Evolutionary conservation across 768 basidiomycete genomes (phyloP), one percentile per base, ranked within the genome.

Genomic region (Phylloporus scabripes): DNA sequence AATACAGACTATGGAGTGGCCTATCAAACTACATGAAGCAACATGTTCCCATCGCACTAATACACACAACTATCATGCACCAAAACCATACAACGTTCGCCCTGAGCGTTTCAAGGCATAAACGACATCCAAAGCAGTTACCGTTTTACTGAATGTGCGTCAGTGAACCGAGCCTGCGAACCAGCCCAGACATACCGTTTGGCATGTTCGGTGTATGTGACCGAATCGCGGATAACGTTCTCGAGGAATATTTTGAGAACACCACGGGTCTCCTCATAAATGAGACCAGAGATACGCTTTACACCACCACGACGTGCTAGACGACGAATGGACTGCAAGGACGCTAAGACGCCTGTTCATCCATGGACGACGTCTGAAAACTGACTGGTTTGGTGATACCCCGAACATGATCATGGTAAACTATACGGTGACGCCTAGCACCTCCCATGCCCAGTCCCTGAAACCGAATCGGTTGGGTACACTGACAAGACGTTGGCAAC

Each of bases 241-340:
- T 89, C 87, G n/a, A 89, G 75, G 79, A 90, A 92, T 62, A 91
- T 88, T 73, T 92, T 92, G 64, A 92, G 75, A 14, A 92, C 90
- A 72, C 89, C 87, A 67, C 90, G 87, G 24, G 90, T 92, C 76
- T 92, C 90, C 68, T 92, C 90, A 66, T 92, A 92, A 71, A 92
- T 90, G 51, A 91, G 78, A 51, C 85, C 87, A 36, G 83, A 86
- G 64, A 89, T 87, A 83, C 85, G 86, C 76, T 92, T 92, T 58
- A 92, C 90, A 81, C 90, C 90, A 63, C 90, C 89, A 78, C 88
- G 84, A 63, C 89, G 86, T 37, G 89, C 89, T 51, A 92, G 85
- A 75, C 89, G 87, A 72, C 86, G 85, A 66, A 92, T 80, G 20
- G 66, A 67, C 65, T 67, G 86, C 56, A 85, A 70, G 87, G 87